Percentiles rank a stretch among this genome's conserved stretches.
Conservation (phyloP, 352 stramenopile species). For the Stephanocyclus meneghinianus region DNA sequence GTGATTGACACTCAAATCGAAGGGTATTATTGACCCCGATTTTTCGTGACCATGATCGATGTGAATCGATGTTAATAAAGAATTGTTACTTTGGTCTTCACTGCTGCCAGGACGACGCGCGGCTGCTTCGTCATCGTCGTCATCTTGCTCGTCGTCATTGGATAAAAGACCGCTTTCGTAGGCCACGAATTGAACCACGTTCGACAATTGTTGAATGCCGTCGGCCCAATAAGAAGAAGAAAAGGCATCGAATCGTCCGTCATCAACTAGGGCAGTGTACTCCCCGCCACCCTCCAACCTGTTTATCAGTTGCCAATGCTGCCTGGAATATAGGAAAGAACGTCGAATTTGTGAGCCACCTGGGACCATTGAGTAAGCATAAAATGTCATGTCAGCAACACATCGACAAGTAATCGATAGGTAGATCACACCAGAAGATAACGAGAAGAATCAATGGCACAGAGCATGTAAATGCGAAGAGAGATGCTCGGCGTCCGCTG, state of each 20-base stretch:
- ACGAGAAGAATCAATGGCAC: constrained; percentile 9
- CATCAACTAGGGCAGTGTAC: neutral
- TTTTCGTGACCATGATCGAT: neutral
- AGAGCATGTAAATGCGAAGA: constrained; percentile 12
- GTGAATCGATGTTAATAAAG: neutral
- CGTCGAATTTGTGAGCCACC: too few species aligned
- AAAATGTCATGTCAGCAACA: neutral
- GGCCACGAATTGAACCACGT: constrained; percentile 21
- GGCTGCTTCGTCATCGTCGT: constrained; percentile 11
- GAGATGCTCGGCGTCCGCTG: constrained; percentile 13
- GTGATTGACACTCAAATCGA: constrained; percentile 34
- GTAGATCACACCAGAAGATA: constrained; percentile 4
- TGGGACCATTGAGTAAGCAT: too few species aligned
- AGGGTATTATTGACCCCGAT: constrained; percentile 29
- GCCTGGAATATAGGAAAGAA: neutral
- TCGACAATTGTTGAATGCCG: constrained; percentile 4
- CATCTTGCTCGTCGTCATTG: neutral
- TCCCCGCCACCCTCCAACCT: constrained; percentile 16
- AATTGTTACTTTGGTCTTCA: neutral
- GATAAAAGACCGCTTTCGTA: constrained; percentile 23
- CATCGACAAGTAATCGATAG: neutral
- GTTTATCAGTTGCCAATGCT: constrained; percentile 18
- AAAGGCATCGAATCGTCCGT: neutral
- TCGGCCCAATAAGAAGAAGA: constrained; percentile 3
- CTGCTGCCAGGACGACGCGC: neutral